Evolutionary conservation across 371 early-diverging fungal species (phyloP).

Genomic region (Scutellospora calospora): DNA sequence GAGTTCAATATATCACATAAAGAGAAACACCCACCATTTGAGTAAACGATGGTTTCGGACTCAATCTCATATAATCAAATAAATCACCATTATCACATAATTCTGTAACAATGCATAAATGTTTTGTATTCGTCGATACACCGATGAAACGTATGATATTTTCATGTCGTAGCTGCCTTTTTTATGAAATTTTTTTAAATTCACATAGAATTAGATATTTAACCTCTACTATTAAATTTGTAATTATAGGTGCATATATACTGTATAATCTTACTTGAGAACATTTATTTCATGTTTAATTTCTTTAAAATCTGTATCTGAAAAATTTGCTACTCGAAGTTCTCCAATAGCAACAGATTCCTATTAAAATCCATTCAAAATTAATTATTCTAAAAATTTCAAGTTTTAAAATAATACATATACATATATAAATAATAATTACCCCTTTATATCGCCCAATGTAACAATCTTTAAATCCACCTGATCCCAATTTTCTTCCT

Average conservation of each 20-base stretch:
- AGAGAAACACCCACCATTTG: no score
- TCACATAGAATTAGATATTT: neutral
- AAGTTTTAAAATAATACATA: neutral
- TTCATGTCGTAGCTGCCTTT: conserved; percentile 79
- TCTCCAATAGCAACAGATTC: conserved; percentile 79
- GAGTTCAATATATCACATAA: neutral
- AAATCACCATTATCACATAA: conserved; percentile 79
- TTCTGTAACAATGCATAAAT: conserved; percentile 79
- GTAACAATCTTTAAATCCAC: conserved; percentile 85
- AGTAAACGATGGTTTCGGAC: conserved; percentile 69
- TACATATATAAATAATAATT: conserved; percentile 42
- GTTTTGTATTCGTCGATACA: conserved; percentile 71
- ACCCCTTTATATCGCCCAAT: conserved; percentile 69
- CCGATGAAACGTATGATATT: conserved; percentile 81
- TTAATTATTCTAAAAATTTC: neutral
- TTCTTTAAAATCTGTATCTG: conserved; percentile 73
- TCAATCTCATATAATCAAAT: conserved; percentile 76
- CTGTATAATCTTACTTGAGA: conserved; percentile 64
- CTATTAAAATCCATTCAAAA: conserved; percentile 45
- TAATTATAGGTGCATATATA: neutral
- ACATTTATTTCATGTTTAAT: conserved; percentile 82
- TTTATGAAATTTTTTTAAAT: neutral
- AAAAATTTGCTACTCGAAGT: conserved; percentile 70
- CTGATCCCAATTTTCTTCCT: conserved; percentile 76
- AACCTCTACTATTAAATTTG: no score